phyloP scores from a whole-genome alignment of 169 alveolate genomes.

The Perkinsus marinus region DNA sequence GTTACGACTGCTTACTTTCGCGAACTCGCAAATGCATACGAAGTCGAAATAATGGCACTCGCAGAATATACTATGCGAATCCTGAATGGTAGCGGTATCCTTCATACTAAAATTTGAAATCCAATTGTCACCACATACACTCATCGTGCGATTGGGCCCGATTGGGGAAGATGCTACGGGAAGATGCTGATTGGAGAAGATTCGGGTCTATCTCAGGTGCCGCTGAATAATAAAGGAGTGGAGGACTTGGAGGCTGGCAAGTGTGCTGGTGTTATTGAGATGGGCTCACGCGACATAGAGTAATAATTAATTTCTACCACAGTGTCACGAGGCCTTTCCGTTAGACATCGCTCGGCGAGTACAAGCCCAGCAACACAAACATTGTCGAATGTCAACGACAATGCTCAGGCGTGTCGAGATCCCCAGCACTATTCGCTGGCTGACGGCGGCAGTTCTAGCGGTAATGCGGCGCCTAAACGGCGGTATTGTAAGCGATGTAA shows the following conservation, averaged over 20 bases:
- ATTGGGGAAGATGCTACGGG: too few relatives aligned
- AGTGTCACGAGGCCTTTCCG: background rate
- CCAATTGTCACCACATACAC: too few relatives aligned
- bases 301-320: background rate
- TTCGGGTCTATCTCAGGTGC: background rate
- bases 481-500: background rate
- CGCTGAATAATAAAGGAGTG: background rate
- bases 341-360: background rate
- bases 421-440: background rate
- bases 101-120: too few relatives aligned
- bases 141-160: too few relatives aligned
- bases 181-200: too few relatives aligned
- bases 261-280: background rate
- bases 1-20: too few relatives aligned
- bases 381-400: background rate
- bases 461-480: background rate
- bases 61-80: too few relatives aligned
- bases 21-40: too few relatives aligned
- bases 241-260: background rate
- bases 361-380: background rate
- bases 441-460: background rate
- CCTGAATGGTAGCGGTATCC: too few relatives aligned
- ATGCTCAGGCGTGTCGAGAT: background rate
- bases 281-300: background rate
- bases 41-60: too few relatives aligned